phyloP scores from a whole-genome alignment of 1,284 basidiomycete genomes.

The Cerioporus squamosus region DNA sequence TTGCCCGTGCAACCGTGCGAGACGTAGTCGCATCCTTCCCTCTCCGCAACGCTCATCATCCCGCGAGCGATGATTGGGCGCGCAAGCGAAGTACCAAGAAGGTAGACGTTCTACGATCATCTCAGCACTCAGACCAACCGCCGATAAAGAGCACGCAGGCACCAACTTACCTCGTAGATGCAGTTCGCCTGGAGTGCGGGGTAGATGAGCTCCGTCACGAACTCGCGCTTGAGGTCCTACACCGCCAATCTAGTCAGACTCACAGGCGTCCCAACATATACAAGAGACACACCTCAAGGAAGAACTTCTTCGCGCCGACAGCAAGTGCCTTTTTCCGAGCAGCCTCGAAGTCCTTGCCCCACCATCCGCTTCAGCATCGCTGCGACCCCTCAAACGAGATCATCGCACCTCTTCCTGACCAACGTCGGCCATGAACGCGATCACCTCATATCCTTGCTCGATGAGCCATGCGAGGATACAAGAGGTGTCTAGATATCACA shows the following conservation, averaged over 20 bases:
- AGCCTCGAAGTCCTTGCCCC: constrained; percentile 86
- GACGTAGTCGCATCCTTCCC: constrained; percentile 94
- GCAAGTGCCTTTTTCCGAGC: constrained; percentile 90
- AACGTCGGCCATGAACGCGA: constrained; percentile 99
- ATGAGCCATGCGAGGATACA: constrained; percentile 98
- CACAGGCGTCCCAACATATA: neutral
- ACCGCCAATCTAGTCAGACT: neutral
- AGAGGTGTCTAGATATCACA: constrained; percentile 74
- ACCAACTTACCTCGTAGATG: constrained; percentile 85
- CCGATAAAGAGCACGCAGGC: neutral
- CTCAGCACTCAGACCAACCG: neutral
- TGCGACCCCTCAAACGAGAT: neutral
- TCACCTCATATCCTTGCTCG: constrained; percentile 96
- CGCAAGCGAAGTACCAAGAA: constrained; percentile 96
- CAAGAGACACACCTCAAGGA: constrained; percentile 67
- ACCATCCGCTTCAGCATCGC: constrained; percentile 1
- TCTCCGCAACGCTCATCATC: constrained; percentile 94
- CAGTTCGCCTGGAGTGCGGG: constrained; percentile 98
- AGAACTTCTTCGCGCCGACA: constrained; percentile 96
- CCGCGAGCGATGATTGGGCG: constrained; percentile 98
- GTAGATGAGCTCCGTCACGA: constrained; percentile 96
- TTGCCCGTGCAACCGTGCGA: constrained; percentile 99
- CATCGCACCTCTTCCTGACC: constrained; percentile 90
- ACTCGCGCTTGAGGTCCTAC: constrained; percentile 94
- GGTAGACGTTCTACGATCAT: constrained; percentile 83